Percentiles rank a stretch among this genome's conserved stretches.
phyloP scores from a whole-genome alignment of 2,329 filamentous ascomycete species.

The Reticulascus tulasneorum region DNA sequence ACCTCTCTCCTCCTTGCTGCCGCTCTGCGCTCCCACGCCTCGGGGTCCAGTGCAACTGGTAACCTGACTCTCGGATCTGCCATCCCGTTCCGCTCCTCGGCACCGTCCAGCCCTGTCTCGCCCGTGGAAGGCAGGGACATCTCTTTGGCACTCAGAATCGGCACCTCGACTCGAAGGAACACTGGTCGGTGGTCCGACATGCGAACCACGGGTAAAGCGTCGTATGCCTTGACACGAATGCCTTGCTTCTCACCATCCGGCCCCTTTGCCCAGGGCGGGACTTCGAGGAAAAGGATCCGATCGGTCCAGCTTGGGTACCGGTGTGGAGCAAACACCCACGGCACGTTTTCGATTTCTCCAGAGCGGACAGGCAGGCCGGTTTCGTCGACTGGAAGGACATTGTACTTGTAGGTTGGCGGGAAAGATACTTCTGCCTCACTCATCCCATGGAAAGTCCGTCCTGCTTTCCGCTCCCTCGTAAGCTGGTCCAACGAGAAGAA shows the following conservation, averaged over 20 bases:
- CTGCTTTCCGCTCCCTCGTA: conserved; percentile 62
- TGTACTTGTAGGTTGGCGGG: conserved; percentile 92
- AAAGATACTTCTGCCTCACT: conserved; percentile 72
- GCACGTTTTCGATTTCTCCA: conserved; percentile 27
- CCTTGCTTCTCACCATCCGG: conserved; percentile 22
- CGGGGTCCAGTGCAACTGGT: conserved; percentile 49
- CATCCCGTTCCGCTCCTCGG: conserved; percentile 3
- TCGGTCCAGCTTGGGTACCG: conserved; percentile 94
- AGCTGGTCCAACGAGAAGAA: conserved; percentile 79
- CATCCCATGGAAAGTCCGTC: conserved; percentile 73
- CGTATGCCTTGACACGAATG: conserved; percentile 62
- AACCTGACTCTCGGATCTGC: conserved; percentile 40
- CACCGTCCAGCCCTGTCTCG: not conserved
- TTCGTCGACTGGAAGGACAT: conserved; percentile 34
- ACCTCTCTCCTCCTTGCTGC: conserved; percentile 42
- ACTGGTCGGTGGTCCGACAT: conserved; percentile 88
- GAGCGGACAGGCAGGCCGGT: conserved; percentile 11
- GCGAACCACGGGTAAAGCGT: conserved; percentile 71
- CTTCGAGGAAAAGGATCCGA: conserved; percentile 73
- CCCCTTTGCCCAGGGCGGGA: conserved; percentile 49
- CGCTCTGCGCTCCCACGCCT: conserved; percentile 49
- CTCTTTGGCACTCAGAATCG: conserved; percentile 44
- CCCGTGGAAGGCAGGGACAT: conserved; percentile 29
- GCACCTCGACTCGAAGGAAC: conserved; percentile 64
- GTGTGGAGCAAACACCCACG: conserved; percentile 74